Conservation (phyloP, 1,139 yeast species). For the Saccharomycopsis hybrid region DNA sequence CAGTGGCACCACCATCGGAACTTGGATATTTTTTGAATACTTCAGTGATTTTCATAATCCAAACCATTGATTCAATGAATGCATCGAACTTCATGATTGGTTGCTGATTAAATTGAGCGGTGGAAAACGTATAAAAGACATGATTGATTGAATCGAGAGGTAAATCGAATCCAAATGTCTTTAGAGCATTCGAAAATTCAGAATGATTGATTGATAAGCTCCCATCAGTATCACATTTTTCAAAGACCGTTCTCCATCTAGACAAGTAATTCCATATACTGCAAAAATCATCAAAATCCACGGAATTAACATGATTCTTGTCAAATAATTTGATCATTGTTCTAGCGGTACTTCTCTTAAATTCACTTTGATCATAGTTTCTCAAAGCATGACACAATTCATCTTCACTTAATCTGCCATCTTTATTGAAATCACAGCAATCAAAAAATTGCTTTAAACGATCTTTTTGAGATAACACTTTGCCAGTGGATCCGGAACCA, state of each 20-base stretch:
- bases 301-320: constrained; percentile 23
- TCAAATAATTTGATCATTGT: constrained; percentile 42
- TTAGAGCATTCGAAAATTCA: constrained; percentile 42
- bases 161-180: constrained; percentile 44
- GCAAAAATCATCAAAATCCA: constrained; percentile 43
- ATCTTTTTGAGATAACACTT: constrained; percentile 16
- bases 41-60: constrained; percentile 44
- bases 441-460: constrained; percentile 30
- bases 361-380: constrained; percentile 44
- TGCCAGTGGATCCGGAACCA: not conserved
- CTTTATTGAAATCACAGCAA: constrained; percentile 38
- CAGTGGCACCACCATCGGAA: constrained; percentile 43
- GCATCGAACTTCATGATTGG: constrained; percentile 45
- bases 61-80: constrained; percentile 44
- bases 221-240: constrained; percentile 42
- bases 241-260: constrained; percentile 43
- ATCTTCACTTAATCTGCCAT: constrained; percentile 38
- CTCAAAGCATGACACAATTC: constrained; percentile 42
- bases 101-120: constrained; percentile 20
- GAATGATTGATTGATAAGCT: constrained; percentile 48
- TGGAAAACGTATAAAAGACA: constrained; percentile 40
- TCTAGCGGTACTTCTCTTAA: constrained; percentile 40
- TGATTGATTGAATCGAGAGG: constrained; percentile 43
- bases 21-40: constrained; percentile 42
- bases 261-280: constrained; percentile 46